phyloP scores from a whole-genome alignment of 2,329 filamentous ascomycete species.

The Botrytis cinerea region DNA sequence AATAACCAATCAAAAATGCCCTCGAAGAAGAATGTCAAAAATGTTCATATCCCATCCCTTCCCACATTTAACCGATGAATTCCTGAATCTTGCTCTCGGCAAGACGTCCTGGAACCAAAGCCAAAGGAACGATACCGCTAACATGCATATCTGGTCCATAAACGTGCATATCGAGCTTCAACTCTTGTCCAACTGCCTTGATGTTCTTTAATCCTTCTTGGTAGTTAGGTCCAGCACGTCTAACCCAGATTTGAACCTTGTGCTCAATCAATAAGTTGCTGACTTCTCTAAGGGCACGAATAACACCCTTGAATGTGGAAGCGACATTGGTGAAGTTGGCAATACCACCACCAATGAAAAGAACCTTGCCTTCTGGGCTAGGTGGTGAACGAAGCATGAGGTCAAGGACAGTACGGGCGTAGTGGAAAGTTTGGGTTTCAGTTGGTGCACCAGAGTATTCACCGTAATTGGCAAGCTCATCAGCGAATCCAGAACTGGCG shows the following conservation, averaged over 20 bases:
- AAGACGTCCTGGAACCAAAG: constrained; percentile 68
- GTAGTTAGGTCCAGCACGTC: constrained; percentile 91
- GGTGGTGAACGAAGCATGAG: constrained; percentile 92
- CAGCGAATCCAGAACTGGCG: constrained; percentile 90
- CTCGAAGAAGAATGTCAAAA: constrained; percentile 30
- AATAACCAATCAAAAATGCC: constrained; percentile 31
- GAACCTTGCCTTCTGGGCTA: constrained; percentile 89
- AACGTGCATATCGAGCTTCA: constrained; percentile 93
- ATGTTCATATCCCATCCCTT: constrained; percentile 26
- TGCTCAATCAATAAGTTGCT: constrained; percentile 85
- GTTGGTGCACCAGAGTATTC: constrained; percentile 99
- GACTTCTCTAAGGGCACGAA: constrained; percentile 90
- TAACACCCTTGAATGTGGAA: constrained; percentile 99
- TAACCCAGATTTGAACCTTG: constrained; percentile 97
- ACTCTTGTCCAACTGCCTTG: constrained; percentile 92
- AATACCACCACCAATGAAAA: constrained; percentile 99
- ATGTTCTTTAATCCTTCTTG: constrained; percentile 99
- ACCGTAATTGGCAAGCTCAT: constrained; percentile 98
- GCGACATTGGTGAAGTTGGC: constrained; percentile 99
- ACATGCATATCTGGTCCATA: constrained; percentile 84
- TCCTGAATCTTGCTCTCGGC: constrained; percentile 62
- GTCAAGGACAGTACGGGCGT: constrained; percentile 94
- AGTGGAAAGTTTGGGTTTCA: constrained; percentile 99
- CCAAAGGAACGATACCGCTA: constrained; percentile 92
- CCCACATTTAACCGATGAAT: constrained; percentile 46